Percentiles rank a stretch among this genome's conserved stretches.
phyloP scores from a whole-genome alignment of 2,329 filamentous ascomycete genomes.

The Byssochlamys sp. region DNA sequence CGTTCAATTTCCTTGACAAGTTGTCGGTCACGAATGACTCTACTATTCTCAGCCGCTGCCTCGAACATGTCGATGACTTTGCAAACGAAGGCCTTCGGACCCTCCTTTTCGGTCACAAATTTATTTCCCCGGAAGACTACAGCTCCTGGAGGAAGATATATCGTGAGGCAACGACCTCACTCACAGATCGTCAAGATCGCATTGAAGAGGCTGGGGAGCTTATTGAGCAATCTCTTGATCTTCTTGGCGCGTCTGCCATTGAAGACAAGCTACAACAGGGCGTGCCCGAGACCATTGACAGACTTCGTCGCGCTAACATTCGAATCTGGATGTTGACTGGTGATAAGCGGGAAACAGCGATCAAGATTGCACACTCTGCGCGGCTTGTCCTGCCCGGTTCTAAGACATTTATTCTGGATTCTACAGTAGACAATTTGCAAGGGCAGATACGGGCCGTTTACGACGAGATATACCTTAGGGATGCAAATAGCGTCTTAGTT shows the following conservation, averaged over 20 bases:
- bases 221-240: conserved; percentile 62
- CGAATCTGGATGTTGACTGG: conserved; percentile 90
- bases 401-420: conserved; percentile 61
- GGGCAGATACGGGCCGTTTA: conserved; percentile 54
- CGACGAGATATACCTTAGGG: conserved; percentile 49
- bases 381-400: conserved; percentile 60
- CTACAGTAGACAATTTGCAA: conserved; percentile 50
- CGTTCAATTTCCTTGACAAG: background rate
- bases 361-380: conserved; percentile 71
- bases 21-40: background rate
- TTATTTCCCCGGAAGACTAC: conserved; percentile 61
- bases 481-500: conserved; percentile 53
- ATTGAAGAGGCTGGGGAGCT: conserved; percentile 65
- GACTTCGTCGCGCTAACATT: conserved; percentile 69
- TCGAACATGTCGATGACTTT: conserved; percentile 72
- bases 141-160: conserved; percentile 60
- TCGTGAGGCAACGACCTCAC: conserved; percentile 63
- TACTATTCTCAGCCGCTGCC: conserved; percentile 22
- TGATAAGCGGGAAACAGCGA: conserved; percentile 76
- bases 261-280: conserved; percentile 77
- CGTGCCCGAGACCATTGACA: conserved; percentile 77
- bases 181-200: conserved; percentile 57
- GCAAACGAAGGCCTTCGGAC: conserved; percentile 70
- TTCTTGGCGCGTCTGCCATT: conserved; percentile 69
- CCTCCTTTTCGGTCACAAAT: conserved; percentile 63